Conservation (phyloP, 768 basidiomycete species). For the Phlebiopsis gigantea region DNA sequence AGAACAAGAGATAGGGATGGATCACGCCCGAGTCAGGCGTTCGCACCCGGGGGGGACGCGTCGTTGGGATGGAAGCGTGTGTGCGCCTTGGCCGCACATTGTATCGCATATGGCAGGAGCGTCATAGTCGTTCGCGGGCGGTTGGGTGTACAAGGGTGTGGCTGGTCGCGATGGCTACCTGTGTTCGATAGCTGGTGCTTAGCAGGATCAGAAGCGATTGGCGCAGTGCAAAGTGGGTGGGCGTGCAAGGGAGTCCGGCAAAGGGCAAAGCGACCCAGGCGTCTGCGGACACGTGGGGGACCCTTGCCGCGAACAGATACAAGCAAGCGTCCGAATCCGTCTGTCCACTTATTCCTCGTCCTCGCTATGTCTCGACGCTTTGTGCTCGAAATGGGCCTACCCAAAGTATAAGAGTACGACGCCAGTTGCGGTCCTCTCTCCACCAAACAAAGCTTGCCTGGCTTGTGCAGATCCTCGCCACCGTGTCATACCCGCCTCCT, state of each 20-base stretch:
- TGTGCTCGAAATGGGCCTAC: conserved; percentile 18
- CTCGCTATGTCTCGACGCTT: conserved; percentile 6
- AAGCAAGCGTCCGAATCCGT: conserved; percentile 24
- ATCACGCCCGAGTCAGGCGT: not conserved
- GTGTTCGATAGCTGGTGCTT: not conserved
- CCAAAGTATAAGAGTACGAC: conserved; percentile 19
- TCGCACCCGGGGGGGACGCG: not conserved
- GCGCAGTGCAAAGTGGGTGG: not conserved
- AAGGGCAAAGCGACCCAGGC: conserved; percentile 6
- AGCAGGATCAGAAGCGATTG: conserved; percentile 6
- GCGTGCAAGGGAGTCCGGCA: conserved; percentile 14
- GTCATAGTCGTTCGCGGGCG: conserved; percentile 8
- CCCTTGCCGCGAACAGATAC: conserved; percentile 15
- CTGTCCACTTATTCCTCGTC: conserved; percentile 25
- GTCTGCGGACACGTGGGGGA: conserved; percentile 12
- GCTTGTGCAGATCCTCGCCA: not conserved
- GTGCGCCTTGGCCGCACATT: not conserved
- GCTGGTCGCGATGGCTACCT: conserved; percentile 4
- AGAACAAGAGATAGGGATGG: not conserved
- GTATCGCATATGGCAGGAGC: not conserved
- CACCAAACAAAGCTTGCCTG: conserved; percentile 8
- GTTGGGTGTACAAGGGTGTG: not conserved
- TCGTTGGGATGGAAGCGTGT: not conserved
- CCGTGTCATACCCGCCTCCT: not conserved
- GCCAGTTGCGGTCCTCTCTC: not conserved